phyloP scores from a whole-genome alignment of 2,329 filamentous ascomycete genomes.

The Colletotrichum phormii region DNA sequence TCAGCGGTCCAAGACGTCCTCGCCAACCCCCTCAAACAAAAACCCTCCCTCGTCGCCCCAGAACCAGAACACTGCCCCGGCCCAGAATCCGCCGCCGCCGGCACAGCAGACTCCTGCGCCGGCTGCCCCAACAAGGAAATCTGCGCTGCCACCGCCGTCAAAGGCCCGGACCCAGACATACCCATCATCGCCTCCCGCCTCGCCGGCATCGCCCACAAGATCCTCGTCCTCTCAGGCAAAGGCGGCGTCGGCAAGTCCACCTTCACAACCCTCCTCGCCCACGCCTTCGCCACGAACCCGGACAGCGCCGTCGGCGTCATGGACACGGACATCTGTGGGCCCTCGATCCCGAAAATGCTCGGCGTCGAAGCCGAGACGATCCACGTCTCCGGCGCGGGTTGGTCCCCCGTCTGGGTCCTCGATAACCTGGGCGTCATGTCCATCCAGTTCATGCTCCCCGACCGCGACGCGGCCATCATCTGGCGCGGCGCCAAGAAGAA shows the following conservation, averaged over 20 bases:
- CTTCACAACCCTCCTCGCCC: constrained; percentile 87
- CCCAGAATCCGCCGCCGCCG: constrained; percentile 80
- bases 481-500: constrained; percentile 99
- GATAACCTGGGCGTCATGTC: constrained; percentile 97
- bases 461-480: constrained; percentile 93
- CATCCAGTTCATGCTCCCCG: constrained; percentile 97
- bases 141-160: constrained; percentile 86
- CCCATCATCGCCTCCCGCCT: constrained; percentile 88
- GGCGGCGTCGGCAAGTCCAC: constrained; percentile 97
- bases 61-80: constrained; percentile 98
- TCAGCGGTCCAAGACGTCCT: constrained; percentile 76
- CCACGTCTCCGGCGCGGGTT: constrained; percentile 87
- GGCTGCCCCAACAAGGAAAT: constrained; percentile 97
- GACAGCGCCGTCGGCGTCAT: constrained; percentile 89
- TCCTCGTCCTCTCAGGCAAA: constrained; percentile 93
- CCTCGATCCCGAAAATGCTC: constrained; percentile 98
- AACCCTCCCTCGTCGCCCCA: constrained; percentile 89
- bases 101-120: constrained; percentile 84
- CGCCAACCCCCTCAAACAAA: constrained; percentile 79
- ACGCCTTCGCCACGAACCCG: constrained; percentile 87
- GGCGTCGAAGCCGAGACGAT: constrained; percentile 94
- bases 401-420: constrained; percentile 95
- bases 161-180: constrained; percentile 95
- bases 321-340: constrained; percentile 98
- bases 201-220: constrained; percentile 86